These are phyloP conservation scores for Aspergillus sp. DNA, from an alignment of 2,329 filamentous ascomycete species.

Conservation along the genomic window DNA sequence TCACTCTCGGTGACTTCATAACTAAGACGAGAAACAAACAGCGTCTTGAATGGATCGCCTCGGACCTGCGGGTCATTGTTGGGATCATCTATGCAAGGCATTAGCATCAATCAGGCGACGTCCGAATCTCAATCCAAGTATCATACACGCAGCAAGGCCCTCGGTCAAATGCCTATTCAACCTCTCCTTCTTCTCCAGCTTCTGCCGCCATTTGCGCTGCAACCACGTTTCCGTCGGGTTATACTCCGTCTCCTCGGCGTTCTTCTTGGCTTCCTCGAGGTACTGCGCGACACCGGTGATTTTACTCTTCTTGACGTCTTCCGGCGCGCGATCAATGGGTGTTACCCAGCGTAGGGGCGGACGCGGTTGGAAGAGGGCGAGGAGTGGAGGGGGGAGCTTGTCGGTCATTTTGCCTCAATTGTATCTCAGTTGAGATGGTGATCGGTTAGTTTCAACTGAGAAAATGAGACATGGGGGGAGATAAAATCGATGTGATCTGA, in stretches of 20 bases:
- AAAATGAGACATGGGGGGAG: slow-evolving; percentile 8
- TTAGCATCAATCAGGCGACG: slow-evolving; percentile 2
- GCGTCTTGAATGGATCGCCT: slow-evolving; percentile 91
- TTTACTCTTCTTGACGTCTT: slow-evolving; percentile 75
- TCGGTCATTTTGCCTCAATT: slow-evolving; percentile 74
- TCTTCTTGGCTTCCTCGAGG: slow-evolving; percentile 73
- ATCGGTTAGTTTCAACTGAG: not conserved
- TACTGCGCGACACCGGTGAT: slow-evolving; percentile 76
- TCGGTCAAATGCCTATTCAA: slow-evolving; percentile 68
- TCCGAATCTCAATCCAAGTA: not conserved
- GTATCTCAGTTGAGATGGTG: slow-evolving; percentile 3
- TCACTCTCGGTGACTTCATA: slow-evolving; percentile 90
- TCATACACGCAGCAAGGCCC: slow-evolving; percentile 66
- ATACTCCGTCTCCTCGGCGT: slow-evolving; percentile 77
- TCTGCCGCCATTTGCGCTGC: slow-evolving; percentile 81
- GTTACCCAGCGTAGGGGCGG: slow-evolving; percentile 89
- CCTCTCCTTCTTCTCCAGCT: slow-evolving; percentile 74
- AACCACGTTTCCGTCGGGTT: slow-evolving; percentile 91
- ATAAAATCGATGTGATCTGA: not conserved
- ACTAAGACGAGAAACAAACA: slow-evolving; percentile 87
- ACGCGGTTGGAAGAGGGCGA: slow-evolving; percentile 92
- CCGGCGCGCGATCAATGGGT: slow-evolving; percentile 79
- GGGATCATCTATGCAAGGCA: slow-evolving; percentile 68
- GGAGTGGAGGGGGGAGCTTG: slow-evolving; percentile 88
- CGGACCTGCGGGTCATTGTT: slow-evolving; percentile 83